phyloP scores from a whole-genome alignment of 768 basidiomycete species.

The Pleurotus giganteus region DNA sequence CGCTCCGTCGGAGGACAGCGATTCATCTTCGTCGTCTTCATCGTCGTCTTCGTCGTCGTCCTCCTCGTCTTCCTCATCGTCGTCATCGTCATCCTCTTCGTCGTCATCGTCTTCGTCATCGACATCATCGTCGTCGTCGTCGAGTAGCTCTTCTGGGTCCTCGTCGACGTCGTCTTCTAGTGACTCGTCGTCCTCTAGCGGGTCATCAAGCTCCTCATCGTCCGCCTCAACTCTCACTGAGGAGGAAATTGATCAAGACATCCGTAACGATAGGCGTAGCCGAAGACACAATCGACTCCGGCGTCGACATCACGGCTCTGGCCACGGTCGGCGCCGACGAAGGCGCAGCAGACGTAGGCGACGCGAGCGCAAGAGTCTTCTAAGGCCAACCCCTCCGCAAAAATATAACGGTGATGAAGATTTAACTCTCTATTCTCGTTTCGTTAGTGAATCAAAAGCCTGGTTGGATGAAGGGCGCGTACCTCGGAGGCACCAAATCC shows the following conservation, averaged over 20 bases:
- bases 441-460: conserved; percentile 22
- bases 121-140: not conserved
- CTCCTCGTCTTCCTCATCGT: not conserved
- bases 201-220: not conserved
- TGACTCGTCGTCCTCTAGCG: not conserved
- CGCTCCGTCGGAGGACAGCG: no score
- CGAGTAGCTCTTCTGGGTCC: not conserved
- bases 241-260: not conserved
- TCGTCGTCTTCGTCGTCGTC: not conserved
- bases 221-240: not conserved
- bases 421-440: conserved; percentile 19
- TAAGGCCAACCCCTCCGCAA: conserved; percentile 23
- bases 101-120: not conserved
- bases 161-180: no score
- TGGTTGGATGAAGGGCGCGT: conserved; percentile 22
- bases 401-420: conserved; percentile 24
- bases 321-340: not conserved
- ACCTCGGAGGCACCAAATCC: conserved; percentile 12
- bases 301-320: not conserved
- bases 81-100: not conserved
- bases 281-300: not conserved
- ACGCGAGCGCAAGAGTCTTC: not conserved
- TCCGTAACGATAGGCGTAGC: no score
- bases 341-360: not conserved
- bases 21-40: not conserved